Evolutionary conservation across 2,329 filamentous ascomycete species (phyloP).

Genomic region (Fusarium sp.): DNA sequence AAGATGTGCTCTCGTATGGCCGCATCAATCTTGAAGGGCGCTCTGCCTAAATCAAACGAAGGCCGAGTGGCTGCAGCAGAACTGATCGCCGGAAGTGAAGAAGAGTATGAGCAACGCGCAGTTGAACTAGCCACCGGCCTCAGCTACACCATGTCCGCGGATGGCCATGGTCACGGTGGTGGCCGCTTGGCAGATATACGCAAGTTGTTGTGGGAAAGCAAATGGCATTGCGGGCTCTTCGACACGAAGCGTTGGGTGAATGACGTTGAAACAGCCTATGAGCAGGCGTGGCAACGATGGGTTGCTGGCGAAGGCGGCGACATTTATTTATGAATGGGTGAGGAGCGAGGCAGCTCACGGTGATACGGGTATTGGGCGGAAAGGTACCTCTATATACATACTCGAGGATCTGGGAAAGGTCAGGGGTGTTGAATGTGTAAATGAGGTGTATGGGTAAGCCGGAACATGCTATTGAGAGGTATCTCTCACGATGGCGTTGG

Average conservation of each 20-base stretch:
- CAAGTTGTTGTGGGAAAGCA: conserved; percentile 80
- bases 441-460: conserved; percentile 9
- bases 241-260: conserved; percentile 90
- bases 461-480: neutral
- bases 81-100: conserved; percentile 79
- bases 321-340: conserved; percentile 72
- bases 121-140: conserved; percentile 71
- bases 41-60: conserved; percentile 75
- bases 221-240: conserved; percentile 89
- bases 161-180: conserved; percentile 59
- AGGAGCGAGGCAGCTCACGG: neutral
- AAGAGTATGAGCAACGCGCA: conserved; percentile 83
- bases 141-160: conserved; percentile 59
- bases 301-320: conserved; percentile 87
- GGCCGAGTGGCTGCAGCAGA: conserved; percentile 74
- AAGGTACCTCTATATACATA: neutral
- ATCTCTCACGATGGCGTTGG: conserved; percentile 15
- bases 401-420: neutral
- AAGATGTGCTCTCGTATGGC: conserved; percentile 99
- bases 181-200: conserved; percentile 83
- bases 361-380: neutral
- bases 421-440: conserved; percentile 5
- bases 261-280: conserved; percentile 88
- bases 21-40: conserved; percentile 90
- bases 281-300: conserved; percentile 89